Evolutionary conservation across 768 basidiomycete genomes (phyloP), one percentile per base, ranked within the genome.

Genomic region (Leccinum olivaceopallidum): DNA sequence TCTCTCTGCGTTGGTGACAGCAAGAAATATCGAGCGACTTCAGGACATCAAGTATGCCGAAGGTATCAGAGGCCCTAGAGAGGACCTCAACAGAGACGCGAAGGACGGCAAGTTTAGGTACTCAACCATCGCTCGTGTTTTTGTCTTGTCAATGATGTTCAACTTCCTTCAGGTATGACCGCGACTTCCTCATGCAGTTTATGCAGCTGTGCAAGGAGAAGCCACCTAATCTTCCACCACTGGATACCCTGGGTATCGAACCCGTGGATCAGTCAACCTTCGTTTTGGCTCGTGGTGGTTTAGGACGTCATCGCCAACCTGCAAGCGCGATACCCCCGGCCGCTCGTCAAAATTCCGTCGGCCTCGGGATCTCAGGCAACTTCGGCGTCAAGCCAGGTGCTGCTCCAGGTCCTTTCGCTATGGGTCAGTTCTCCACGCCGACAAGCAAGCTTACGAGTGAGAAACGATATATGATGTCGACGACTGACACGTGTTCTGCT

Each of bases 151-250:
- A 26, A 26, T 26, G 24, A 26, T 26, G 24, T 26, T 26, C 49
- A 63, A 18, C n/a, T 53, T 59, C 18, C 24, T 60, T 22, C 22
- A 94, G 96, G 68, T 99, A 99, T 73, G 94, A 98, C 73, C 94
- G 95, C 37, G 94, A 95, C 20, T 99, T 99, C 86, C 83, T 99
- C 26, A 77, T 99, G 60, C 97, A 99, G 72, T 99, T 99, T 79
- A 95, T 96, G 92, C 76, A 78, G n/a, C 76, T 96, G 62, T 99
- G 97, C 82, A 92, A 87, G 75, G 95, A 98, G 78, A 95, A 94
- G 75, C 96, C 97, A 5, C 94, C 93, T 56, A 81, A 84, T 57
- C 87, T 98, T 26, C 94, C 95, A 44, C 85, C 93, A 61, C 83
- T 98, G 58, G 94, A 94, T 64, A 88, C 88, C 10, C 88, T 98